phyloP scores from a whole-genome alignment of 2,329 filamentous ascomycete genomes.

The Curvularia hawaiiensis region DNA sequence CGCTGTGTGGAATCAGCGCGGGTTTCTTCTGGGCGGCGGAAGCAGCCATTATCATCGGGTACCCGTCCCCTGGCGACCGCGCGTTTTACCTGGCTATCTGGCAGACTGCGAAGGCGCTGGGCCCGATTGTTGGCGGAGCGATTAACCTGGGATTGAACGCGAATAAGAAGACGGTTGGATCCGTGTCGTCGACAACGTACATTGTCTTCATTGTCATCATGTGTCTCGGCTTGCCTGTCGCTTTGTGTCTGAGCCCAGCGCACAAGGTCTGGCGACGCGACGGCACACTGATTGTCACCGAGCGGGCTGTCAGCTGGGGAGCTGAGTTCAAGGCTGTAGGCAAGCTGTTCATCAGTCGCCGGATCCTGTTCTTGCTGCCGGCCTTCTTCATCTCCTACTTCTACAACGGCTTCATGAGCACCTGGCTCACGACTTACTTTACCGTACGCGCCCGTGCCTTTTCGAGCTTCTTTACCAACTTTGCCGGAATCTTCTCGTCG shows the following conservation, averaged over 20 bases:
- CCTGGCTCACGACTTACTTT: constrained; percentile 44
- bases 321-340: constrained; percentile 41
- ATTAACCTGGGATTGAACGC: constrained; percentile 58
- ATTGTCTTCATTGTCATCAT: constrained; percentile 56
- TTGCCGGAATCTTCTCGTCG: constrained; percentile 44
- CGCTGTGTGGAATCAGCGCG: constrained; percentile 47
- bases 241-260: constrained; percentile 52
- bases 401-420: constrained; percentile 46
- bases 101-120: constrained; percentile 44
- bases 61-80: constrained; percentile 45
- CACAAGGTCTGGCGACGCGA: constrained; percentile 53
- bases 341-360: constrained; percentile 36
- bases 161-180: constrained; percentile 44
- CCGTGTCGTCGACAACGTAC: constrained; percentile 50
- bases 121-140: constrained; percentile 56
- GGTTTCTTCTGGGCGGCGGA: constrained; percentile 53
- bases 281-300: constrained; percentile 42
- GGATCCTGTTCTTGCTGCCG: constrained; percentile 41
- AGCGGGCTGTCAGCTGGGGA: constrained; percentile 30
- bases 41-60: constrained; percentile 50
- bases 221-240: constrained; percentile 52
- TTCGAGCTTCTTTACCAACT: constrained; percentile 46
- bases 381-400: constrained; percentile 48
- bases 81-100: constrained; percentile 46
- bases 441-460: constrained; percentile 44